phyloP scores from a whole-genome alignment of 257 asterid species.

The Solanum piurae region DNA sequence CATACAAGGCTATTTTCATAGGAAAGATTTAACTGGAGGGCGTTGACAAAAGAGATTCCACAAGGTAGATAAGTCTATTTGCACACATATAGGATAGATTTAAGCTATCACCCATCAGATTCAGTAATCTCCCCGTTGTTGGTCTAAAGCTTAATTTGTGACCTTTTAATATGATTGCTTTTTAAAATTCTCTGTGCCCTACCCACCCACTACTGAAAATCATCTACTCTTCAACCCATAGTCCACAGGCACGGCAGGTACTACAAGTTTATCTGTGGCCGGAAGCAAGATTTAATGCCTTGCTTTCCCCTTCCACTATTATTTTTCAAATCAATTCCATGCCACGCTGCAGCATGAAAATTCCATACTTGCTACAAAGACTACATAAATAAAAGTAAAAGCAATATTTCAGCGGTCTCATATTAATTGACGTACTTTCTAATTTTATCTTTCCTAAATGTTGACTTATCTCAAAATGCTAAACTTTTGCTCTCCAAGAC shows the following conservation, averaged over 20 bases:
- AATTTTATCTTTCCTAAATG: neutral
- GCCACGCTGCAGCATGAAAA: neutral
- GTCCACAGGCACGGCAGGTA: neutral
- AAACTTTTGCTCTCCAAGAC: neutral
- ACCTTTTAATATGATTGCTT: neutral
- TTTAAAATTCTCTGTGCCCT: neutral
- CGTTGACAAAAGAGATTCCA: neutral
- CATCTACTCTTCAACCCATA: neutral
- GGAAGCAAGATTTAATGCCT: neutral
- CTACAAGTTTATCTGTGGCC: neutral
- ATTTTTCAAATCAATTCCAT: neutral
- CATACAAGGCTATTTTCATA: neutral
- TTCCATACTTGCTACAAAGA: neutral
- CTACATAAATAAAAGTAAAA: neutral
- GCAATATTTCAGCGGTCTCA: neutral
- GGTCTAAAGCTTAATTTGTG: neutral
- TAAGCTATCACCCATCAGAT: neutral
- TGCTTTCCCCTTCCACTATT: neutral
- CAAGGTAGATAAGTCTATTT: neutral
- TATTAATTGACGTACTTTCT: neutral
- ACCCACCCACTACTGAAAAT: neutral
- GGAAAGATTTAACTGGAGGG: neutral
- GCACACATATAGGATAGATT: neutral
- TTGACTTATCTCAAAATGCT: neutral
- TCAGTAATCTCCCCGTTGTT: neutral